Percentiles rank a stretch among this genome's conserved stretches.
Conservation (phyloP, 1,139 yeast species). For the Hansenula lynferdii region DNA sequence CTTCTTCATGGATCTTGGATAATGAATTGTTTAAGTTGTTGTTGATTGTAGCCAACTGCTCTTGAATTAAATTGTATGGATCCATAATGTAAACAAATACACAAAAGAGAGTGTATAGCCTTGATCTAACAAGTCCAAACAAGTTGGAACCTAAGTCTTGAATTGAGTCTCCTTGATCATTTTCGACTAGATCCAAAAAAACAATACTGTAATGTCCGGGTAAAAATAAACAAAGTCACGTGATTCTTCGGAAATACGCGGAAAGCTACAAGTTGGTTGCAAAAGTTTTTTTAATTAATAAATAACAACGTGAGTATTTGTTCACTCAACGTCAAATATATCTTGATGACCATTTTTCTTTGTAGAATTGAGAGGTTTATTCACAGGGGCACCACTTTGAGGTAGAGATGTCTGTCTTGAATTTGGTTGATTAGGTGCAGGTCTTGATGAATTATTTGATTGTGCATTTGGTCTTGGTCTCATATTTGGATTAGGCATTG, state of each 20-base stretch:
- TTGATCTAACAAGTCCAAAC: not conserved
- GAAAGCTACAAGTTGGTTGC: no score
- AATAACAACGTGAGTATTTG: no score
- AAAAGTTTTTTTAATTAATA: no score
- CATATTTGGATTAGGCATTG: not conserved
- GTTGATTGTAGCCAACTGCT: conserved; percentile 17
- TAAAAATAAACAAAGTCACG: not conserved
- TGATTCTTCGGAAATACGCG: not conserved
- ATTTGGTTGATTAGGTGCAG: not conserved
- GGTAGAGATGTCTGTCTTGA: no score
- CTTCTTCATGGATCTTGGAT: conserved; percentile 16
- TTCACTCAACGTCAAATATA: not conserved
- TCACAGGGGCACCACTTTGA: no score
- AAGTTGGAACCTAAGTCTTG: conserved; percentile 1
- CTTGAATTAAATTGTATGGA: conserved; percentile 19
- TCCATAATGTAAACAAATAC: no score
- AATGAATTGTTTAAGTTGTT: conserved; percentile 13
- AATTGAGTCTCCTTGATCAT: not conserved
- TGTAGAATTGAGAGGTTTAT: not conserved
- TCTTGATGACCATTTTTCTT: not conserved
- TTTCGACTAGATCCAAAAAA: not conserved
- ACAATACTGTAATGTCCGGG: not conserved
- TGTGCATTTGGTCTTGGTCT: not conserved
- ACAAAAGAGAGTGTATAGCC: no score
- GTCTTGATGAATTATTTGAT: not conserved